phyloP scores from a whole-genome alignment of 2,329 filamentous ascomycete genomes.

The Pseudogymnoascus sp. region DNA sequence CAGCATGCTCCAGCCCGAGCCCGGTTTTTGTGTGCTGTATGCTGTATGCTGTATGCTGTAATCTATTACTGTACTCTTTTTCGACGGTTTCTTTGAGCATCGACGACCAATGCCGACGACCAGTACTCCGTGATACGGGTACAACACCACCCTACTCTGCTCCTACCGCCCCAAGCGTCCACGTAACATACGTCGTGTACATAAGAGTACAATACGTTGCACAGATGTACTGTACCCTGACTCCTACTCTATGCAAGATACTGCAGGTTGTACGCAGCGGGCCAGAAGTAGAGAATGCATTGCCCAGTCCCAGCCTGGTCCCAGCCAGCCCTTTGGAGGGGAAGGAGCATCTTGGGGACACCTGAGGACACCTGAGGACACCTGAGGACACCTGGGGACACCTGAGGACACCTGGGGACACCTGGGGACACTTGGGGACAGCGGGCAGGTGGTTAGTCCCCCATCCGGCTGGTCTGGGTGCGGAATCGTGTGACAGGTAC shows the following conservation, averaged over 20 bases:
- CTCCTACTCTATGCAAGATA: background rate
- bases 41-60: background rate
- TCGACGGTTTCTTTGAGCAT: background rate
- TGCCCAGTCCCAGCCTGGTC: background rate
- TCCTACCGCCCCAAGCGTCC: background rate
- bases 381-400: no score
- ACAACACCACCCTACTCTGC: background rate
- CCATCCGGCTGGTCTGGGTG: background rate
- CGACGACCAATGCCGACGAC: background rate
- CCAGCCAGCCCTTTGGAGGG: background rate
- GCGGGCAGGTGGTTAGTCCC: background rate
- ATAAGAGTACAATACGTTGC: background rate
- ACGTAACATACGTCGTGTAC: background rate
- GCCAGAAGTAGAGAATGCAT: background rate
- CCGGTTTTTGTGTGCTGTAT: background rate
- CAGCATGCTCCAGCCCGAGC: background rate
- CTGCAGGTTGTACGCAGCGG: background rate
- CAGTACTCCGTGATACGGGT: background rate
- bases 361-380: no score
- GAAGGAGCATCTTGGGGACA: background rate
- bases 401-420: background rate
- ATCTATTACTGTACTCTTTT: background rate
- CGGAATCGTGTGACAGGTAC: constrained; percentile 5
- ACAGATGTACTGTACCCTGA: background rate
- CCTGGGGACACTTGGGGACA: background rate